A percentile compares a stretch with the other conserved stretches of the same genome.
Conservation (phyloP, 495 filamentous ascomycete genomes). For the Hypoxylon trugodes region DNA sequence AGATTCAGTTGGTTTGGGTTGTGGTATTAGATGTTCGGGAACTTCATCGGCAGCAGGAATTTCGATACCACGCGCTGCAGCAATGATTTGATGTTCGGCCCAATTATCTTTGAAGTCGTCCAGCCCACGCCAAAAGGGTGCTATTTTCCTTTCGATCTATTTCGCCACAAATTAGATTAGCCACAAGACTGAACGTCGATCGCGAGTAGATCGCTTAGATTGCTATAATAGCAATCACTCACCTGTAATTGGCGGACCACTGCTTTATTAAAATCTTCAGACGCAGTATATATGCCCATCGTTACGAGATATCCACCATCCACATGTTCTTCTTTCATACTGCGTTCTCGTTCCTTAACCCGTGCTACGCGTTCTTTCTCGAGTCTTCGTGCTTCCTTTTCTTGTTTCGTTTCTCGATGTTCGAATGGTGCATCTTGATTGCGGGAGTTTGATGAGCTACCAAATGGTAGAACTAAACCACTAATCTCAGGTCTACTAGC, state of each 20-base stretch:
- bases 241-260: constrained; percentile 94
- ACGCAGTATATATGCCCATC: constrained; percentile 88
- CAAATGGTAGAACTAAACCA: constrained; percentile 37
- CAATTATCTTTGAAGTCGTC: constrained; percentile 88
- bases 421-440: constrained; percentile 52
- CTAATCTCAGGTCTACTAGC: constrained; percentile 40
- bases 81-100: constrained; percentile 93
- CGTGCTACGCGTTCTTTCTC: constrained; percentile 81
- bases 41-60: constrained; percentile 86
- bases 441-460: constrained; percentile 32
- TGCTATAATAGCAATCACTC: constrained; percentile 42
- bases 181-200: constrained; percentile 11
- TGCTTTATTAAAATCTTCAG: constrained; percentile 91
- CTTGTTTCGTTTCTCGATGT: constrained; percentile 86
- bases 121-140: constrained; percentile 94
- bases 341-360: constrained; percentile 85
- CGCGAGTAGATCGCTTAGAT: background rate
- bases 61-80: constrained; percentile 83
- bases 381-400: constrained; percentile 83
- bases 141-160: constrained; percentile 90
- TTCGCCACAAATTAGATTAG: constrained; percentile 25
- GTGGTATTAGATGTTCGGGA: constrained; percentile 70
- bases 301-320: constrained; percentile 97
- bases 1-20: constrained; percentile 51
- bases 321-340: constrained; percentile 90